A percentile compares a stretch with the other conserved stretches of the same genome.
phyloP scores from a whole-genome alignment of 805 yeast species.

The Yamadazyma olivae region DNA sequence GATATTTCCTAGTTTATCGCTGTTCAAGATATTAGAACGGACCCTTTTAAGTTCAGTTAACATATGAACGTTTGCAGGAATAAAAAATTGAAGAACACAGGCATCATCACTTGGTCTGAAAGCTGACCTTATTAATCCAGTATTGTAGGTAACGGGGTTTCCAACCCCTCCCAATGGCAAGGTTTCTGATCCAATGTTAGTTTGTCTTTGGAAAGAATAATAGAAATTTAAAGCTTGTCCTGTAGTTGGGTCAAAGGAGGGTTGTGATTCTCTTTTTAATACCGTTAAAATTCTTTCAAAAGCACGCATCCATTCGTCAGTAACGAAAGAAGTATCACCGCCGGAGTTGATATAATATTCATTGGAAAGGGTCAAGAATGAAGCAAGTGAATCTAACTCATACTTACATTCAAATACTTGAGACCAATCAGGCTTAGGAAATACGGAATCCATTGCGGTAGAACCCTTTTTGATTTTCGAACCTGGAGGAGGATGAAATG shows the following conservation, averaged over 20 bases:
- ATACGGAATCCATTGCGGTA: conserved; percentile 60
- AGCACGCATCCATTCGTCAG: conserved; percentile 57
- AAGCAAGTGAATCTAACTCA: conserved; percentile 83
- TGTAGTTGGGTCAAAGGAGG: conserved; percentile 52
- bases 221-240: conserved; percentile 49
- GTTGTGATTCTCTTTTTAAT: conserved; percentile 54
- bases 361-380: conserved; percentile 71
- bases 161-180: conserved; percentile 77
- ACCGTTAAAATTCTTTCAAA: conserved; percentile 49
- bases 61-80: conserved; percentile 84
- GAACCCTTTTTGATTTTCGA: conserved; percentile 48
- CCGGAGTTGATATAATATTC: conserved; percentile 60
- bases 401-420: conserved; percentile 85
- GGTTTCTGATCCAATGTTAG: conserved; percentile 79
- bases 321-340: conserved; percentile 46
- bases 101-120: conserved; percentile 91
- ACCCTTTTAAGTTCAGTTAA: conserved; percentile 55
- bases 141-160: conserved; percentile 70
- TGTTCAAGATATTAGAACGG: conserved; percentile 2
- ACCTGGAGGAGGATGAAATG: conserved; percentile 78
- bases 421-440: conserved; percentile 67
- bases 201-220: conserved; percentile 71
- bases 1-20: conserved; percentile 1
- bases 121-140: conserved; percentile 76
- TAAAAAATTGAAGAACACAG: conserved; percentile 70